Evolutionary conservation across 192 early-diverging fungal species (phyloP).

Genomic region (Allomyces macrogynus): DNA sequence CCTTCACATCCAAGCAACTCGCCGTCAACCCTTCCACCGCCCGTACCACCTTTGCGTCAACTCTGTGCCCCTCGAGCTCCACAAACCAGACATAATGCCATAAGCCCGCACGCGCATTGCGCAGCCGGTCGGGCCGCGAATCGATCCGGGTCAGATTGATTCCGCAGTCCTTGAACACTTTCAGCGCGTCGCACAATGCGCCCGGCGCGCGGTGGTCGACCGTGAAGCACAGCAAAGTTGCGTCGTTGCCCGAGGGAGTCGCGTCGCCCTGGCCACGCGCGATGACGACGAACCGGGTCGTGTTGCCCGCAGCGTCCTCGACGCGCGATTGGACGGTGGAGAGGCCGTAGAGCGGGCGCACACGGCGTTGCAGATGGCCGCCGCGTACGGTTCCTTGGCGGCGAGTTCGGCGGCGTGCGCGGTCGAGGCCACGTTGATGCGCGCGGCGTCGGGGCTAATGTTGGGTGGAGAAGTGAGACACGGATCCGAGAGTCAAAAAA

Average conservation of each 20-base stretch:
- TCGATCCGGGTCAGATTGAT: conserved; percentile 85
- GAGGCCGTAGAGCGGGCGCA: conserved; percentile 59
- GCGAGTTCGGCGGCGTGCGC: conserved; percentile 74
- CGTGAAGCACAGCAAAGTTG: conserved; percentile 68
- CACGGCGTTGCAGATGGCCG: conserved; percentile 58
- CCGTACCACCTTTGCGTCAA: conserved; percentile 35
- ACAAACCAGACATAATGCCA: conserved; percentile 95
- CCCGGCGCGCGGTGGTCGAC: conserved; percentile 75
- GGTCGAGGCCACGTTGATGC: conserved; percentile 59
- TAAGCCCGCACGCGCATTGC: conserved; percentile 32
- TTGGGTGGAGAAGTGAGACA: not conserved
- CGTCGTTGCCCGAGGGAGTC: conserved; percentile 44
- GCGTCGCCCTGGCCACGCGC: conserved; percentile 32
- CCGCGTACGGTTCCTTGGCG: conserved; percentile 46
- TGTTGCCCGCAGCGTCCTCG: conserved; percentile 37
- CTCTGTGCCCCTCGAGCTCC: conserved; percentile 64
- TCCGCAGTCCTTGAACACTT: conserved; percentile 54
- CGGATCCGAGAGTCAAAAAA: not conserved
- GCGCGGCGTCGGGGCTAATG: conserved; percentile 32
- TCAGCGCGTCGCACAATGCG: conserved; percentile 63
- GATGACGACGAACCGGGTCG: conserved; percentile 82
- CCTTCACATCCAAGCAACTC: conserved; percentile 7
- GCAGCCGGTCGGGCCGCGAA: conserved; percentile 38
- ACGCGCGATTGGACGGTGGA: not conserved
- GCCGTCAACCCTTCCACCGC: too few relatives aligned